A percentile compares a stretch with the other conserved stretches of the same genome.
These are phyloP conservation scores for Eleusine coracana DNA, from an alignment of 176 grass and related monocot genomes.

Conservation along the genomic window DNA sequence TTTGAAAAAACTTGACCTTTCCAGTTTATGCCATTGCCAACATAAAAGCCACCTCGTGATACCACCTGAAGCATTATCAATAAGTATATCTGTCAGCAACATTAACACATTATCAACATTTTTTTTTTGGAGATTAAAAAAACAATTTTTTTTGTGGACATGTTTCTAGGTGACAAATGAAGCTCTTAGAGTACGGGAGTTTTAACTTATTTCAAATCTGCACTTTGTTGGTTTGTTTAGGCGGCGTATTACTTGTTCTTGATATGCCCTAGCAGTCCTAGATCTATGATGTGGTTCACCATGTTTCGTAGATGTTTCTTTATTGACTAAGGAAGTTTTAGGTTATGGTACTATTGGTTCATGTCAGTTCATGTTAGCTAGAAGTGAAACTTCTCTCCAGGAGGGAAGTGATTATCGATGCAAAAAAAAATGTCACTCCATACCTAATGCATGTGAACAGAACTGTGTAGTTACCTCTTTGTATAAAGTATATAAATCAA, in stretches of 20 bases:
- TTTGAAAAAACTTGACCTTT: slow-evolving; percentile 93
- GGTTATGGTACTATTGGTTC: not conserved
- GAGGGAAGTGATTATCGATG: not conserved
- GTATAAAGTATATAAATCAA: slow-evolving; percentile 84
- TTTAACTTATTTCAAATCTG: not conserved
- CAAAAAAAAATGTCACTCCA: not conserved
- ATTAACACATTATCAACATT: not conserved
- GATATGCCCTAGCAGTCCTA: not conserved
- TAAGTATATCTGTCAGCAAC: slow-evolving; percentile 14
- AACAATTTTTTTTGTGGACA: not conserved
- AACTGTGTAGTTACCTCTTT: slow-evolving; percentile 56
- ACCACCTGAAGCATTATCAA: slow-evolving; percentile 57
- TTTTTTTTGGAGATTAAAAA: not conserved
- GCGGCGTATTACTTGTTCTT: not conserved
- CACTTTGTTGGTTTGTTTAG: not conserved
- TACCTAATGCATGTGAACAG: not conserved
- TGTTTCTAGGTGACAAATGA: not conserved
- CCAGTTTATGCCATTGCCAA: slow-evolving; percentile 91
- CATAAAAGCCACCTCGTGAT: slow-evolving; percentile 81
- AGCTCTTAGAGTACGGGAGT: not conserved
- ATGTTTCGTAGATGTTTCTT: not conserved
- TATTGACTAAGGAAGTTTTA: not conserved
- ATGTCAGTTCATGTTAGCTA: not conserved
- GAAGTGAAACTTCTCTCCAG: not conserved
- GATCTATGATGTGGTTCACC: not conserved